A percentile compares a stretch with the other conserved stretches of the same genome.
These are phyloP conservation scores for Nymphaea colorata DNA, from an alignment of 164 flowering plant species.

Conservation along the genomic window DNA sequence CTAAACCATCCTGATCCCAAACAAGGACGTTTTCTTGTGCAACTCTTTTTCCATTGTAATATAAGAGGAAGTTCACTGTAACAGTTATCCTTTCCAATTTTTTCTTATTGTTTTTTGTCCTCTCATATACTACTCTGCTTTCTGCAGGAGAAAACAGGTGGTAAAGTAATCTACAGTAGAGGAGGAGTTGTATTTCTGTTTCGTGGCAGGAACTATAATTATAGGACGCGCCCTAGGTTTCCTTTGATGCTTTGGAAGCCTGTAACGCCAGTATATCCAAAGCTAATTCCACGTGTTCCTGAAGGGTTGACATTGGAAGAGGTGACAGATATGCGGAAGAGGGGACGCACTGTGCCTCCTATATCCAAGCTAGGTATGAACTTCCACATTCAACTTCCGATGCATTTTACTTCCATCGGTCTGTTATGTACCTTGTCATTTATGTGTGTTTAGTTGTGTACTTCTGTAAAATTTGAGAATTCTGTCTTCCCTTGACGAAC, in stretches of 20 bases:
- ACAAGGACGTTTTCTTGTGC: not conserved
- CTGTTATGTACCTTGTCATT: not conserved
- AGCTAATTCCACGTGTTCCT: constrained; percentile 51
- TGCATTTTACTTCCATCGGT: not conserved
- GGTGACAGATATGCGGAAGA: constrained; percentile 68
- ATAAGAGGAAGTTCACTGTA: not conserved
- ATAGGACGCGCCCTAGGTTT: constrained; percentile 57
- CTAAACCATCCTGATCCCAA: not conserved
- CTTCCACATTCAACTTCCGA: not conserved
- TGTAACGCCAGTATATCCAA: constrained; percentile 75
- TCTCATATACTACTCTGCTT: not conserved
- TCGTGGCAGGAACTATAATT: constrained; percentile 93
- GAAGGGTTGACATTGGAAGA: constrained; percentile 74
- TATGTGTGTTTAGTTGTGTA: not conserved
- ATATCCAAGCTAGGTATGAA: constrained; percentile 81
- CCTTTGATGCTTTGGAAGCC: constrained; percentile 99
- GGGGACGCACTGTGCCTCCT: constrained; percentile 51
- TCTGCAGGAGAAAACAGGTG: constrained; percentile 80
- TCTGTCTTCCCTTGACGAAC: no score
- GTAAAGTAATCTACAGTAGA: constrained; percentile 55
- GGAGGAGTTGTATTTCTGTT: constrained; percentile 77
- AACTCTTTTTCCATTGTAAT: not conserved
- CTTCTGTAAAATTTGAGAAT: no score
- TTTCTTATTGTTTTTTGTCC: no score
- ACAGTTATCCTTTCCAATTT: not conserved